phyloP scores from a whole-genome alignment of 768 basidiomycete species.

The Sutorius australiensis region DNA sequence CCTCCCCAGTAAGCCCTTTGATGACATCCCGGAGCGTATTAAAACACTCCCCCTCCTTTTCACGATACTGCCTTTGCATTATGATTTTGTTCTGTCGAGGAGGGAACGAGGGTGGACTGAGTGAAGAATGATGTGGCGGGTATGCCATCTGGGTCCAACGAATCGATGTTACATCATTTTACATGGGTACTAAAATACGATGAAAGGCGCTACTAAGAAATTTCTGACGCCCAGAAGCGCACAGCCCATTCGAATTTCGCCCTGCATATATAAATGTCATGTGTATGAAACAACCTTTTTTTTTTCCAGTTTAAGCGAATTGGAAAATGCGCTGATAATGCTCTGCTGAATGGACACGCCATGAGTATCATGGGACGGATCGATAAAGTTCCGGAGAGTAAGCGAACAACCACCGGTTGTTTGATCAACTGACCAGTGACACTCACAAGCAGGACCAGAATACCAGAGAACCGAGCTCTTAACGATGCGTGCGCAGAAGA shows the following conservation, averaged over 20 bases:
- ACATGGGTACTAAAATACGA: not conserved
- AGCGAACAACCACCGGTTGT: not conserved
- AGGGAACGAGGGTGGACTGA: not conserved
- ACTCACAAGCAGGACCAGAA: not conserved
- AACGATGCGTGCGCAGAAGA: not conserved
- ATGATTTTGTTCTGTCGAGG: constrained; percentile 11
- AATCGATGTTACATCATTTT: not conserved
- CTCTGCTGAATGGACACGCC: not conserved
- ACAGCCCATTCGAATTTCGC: not conserved
- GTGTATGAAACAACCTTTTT: not conserved
- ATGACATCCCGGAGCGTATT: constrained; percentile 13
- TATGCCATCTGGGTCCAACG: not conserved
- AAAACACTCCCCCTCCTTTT: constrained; percentile 19
- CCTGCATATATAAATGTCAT: not conserved
- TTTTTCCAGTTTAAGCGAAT: not conserved
- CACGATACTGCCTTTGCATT: constrained; percentile 21
- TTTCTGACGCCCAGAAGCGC: too few relatives aligned
- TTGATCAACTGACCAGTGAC: not conserved
- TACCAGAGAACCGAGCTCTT: too few relatives aligned
- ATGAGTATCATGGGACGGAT: not conserved
- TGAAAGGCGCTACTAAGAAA: not conserved
- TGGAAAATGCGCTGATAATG: not conserved
- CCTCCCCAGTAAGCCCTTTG: constrained; percentile 16
- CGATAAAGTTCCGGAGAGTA: not conserved
- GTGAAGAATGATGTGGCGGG: not conserved